phyloP scores from a whole-genome alignment of 495 filamentous ascomycete genomes.

The Amorphotheca resinae region DNA sequence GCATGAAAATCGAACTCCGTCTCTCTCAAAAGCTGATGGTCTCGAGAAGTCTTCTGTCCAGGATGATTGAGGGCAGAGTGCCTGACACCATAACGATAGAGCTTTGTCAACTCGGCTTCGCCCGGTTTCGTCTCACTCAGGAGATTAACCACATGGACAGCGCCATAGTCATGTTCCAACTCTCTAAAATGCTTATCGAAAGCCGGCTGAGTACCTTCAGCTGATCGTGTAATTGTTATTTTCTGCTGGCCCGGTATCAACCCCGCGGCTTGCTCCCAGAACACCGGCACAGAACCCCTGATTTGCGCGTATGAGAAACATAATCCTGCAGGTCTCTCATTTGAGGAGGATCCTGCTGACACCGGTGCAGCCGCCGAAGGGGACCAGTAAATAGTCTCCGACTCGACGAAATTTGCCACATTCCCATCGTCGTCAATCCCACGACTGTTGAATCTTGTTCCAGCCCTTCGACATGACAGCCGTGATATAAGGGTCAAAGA shows the following conservation, averaged over 20 bases:
- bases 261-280: slow-evolving; percentile 90
- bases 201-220: slow-evolving; percentile 85
- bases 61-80: slow-evolving; percentile 50
- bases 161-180: slow-evolving; percentile 73
- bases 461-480: slow-evolving; percentile 80
- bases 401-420: slow-evolving; percentile 80
- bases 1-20: slow-evolving; percentile 95
- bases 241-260: slow-evolving; percentile 90
- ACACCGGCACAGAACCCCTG: slow-evolving; percentile 83
- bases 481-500: slow-evolving; percentile 81
- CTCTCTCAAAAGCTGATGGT: slow-evolving; percentile 55
- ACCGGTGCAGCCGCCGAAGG: slow-evolving; percentile 30
- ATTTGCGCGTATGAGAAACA: slow-evolving; percentile 92
- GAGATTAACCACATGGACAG: slow-evolving; percentile 81
- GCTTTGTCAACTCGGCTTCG: slow-evolving; percentile 66
- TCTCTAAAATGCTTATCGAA: slow-evolving; percentile 89
- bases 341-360: slow-evolving; percentile 5
- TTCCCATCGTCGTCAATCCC: slow-evolving; percentile 97
- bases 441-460: slow-evolving; percentile 89
- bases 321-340: slow-evolving; percentile 30
- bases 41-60: slow-evolving; percentile 33
- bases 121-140: slow-evolving; percentile 76
- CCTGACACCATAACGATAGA: slow-evolving; percentile 64
- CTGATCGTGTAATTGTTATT: slow-evolving; percentile 77
- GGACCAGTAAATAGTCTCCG: slow-evolving; percentile 60